Percentiles rank a stretch among this genome's conserved stretches.
Conservation (phyloP, 768 basidiomycete genomes). For the Suillus ampliporus region DNA sequence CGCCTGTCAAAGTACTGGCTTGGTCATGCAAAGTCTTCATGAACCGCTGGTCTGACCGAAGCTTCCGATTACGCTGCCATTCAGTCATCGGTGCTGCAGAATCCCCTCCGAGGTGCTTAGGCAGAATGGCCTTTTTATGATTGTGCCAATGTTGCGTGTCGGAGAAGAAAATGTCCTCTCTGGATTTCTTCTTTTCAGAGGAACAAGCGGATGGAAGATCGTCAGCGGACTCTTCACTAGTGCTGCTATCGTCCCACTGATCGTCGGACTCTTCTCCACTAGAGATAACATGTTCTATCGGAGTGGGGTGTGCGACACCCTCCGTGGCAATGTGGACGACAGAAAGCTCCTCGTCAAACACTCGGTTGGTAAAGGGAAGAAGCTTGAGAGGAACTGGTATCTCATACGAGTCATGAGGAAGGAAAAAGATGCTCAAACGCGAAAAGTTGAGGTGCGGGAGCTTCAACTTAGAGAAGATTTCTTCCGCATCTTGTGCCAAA, state of each 20-base stretch:
- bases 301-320: neutral
- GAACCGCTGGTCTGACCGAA: slow-evolving; percentile 57
- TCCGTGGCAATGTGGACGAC: slow-evolving; percentile 31
- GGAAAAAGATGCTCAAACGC: slow-evolving; percentile 26
- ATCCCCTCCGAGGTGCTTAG: slow-evolving; percentile 58
- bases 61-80: slow-evolving; percentile 42
- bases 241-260: slow-evolving; percentile 18
- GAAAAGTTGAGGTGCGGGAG: slow-evolving; percentile 26
- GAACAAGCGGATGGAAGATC: neutral
- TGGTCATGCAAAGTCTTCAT: slow-evolving; percentile 62
- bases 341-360: slow-evolving; percentile 49
- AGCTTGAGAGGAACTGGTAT: slow-evolving; percentile 21
- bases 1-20: slow-evolving; percentile 69
- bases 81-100: slow-evolving; percentile 36
- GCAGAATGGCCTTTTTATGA: slow-evolving; percentile 50
- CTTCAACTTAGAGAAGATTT: slow-evolving; percentile 26
- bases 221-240: slow-evolving; percentile 22
- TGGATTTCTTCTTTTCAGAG: slow-evolving; percentile 20
- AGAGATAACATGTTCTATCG: slow-evolving; percentile 12
- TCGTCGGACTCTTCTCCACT: slow-evolving; percentile 21
- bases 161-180: slow-evolving; percentile 49
- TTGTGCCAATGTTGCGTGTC: slow-evolving; percentile 71
- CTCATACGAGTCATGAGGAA: slow-evolving; percentile 12
- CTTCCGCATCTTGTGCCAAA: slow-evolving; percentile 26
- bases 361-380: slow-evolving; percentile 47